Base-by-base conservation (phyloP, 2,329 filamentous ascomycete genomes). In the Fusarium decemcellulare region DNA sequence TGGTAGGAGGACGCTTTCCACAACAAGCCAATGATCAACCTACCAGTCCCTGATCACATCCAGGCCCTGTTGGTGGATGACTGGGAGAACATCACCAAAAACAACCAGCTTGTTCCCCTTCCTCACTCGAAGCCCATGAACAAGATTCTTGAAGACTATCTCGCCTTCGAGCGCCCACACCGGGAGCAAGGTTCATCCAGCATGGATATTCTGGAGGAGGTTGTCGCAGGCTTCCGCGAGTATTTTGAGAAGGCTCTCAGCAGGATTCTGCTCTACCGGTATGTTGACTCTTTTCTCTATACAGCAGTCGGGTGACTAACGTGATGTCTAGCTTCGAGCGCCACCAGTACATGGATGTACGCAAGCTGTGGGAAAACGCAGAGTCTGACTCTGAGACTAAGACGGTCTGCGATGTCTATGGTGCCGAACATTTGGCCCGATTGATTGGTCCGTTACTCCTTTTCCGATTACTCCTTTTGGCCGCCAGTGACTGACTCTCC, bases 81-180 rank as follows among this genome's bases (percentile, higher is more conserved):
- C 79, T 99, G 96, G 96, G 96, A 99, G 80, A 97, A 98, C 74
- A 91, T 99, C 66, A 99, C 96, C 60, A 98, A 98, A 83, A 96
- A 97, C 77, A 90, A 94, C 72, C 93, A 95, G 77, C 90, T 98
- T 5, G 93, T 98, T 34, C 91, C 93, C 2, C 85, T 99, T 15
- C 96, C 96, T 1, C 91, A 94, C 48, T 85, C 87, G 30, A 88
- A 91, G 54, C 90, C 95, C 1, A 93, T 96, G 63, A 89, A 88
- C 68, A 83, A 89, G 70, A 93, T 99, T 65, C 83, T 99, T 15
- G 87, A 94, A 51, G 92, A 95, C 69, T 99, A 98, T 79, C 85
- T 91, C 59, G 86, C 86, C 1, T 89, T 90, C 75, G 92, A 94
- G 82, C 88, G 85, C 66, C 86, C 86, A 32, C 91, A 91, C 72